These are phyloP conservation scores for Calonectria multiphialidica DNA, from an alignment of 2,329 filamentous ascomycete genomes.

Conservation along the genomic window DNA sequence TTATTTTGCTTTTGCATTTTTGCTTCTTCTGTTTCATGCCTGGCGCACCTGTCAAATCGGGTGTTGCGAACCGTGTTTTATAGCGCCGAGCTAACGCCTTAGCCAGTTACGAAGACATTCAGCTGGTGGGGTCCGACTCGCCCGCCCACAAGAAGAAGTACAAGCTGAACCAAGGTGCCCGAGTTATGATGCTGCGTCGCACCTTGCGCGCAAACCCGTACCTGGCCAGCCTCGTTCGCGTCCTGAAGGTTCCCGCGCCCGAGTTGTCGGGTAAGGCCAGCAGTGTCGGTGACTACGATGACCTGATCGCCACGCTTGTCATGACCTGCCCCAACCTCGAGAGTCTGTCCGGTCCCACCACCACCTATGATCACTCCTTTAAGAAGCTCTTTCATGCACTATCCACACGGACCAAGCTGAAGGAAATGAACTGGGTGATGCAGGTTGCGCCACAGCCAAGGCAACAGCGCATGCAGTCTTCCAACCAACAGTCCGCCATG, in stretches of 20 bases:
- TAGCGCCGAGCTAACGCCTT: constrained; percentile 29
- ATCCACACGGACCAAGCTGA: constrained; percentile 66
- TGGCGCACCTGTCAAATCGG: background rate
- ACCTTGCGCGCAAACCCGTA: constrained; percentile 66
- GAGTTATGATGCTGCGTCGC: constrained; percentile 68
- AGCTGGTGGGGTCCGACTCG: constrained; percentile 69
- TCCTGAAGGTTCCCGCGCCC: constrained; percentile 65
- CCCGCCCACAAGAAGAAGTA: constrained; percentile 67
- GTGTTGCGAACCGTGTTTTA: background rate
- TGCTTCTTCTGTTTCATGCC: background rate
- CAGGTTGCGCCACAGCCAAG: constrained; percentile 48
- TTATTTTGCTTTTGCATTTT: background rate
- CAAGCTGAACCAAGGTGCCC: constrained; percentile 64
- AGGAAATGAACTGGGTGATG: constrained; percentile 71
- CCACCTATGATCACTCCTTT: constrained; percentile 67
- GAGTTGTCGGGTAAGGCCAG: constrained; percentile 52
- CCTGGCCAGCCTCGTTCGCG: constrained; percentile 67
- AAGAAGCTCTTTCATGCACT: constrained; percentile 70
- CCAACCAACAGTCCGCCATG: constrained; percentile 46
- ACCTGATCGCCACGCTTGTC: constrained; percentile 69
- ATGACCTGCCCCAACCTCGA: constrained; percentile 77
- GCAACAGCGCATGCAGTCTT: constrained; percentile 46
- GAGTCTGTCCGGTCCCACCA: constrained; percentile 65
- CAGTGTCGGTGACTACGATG: constrained; percentile 64
- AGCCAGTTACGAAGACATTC: constrained; percentile 68